Evolutionary conservation across 129 eudicot genomes (phyloP).

Genomic region (Arctium lappa): DNA sequence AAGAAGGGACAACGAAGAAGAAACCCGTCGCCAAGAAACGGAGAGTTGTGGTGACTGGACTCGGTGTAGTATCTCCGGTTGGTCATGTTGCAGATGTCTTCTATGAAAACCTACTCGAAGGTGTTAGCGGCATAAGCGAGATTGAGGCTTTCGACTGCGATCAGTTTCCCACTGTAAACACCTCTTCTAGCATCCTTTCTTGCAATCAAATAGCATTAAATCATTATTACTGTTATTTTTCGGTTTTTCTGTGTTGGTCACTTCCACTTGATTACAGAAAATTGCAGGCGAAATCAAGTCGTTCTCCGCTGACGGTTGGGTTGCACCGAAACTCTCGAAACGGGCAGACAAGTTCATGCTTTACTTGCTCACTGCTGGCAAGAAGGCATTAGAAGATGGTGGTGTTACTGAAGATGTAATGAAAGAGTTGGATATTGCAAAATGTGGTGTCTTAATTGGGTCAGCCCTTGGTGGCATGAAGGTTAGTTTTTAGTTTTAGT

Average conservation of each 20-base stretch:
- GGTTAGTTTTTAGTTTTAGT: background rate
- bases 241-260: background rate
- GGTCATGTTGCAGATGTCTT: slow-evolving; percentile 32
- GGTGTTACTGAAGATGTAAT: slow-evolving; percentile 41
- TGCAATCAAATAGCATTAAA: background rate
- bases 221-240: background rate
- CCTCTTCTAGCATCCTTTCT: background rate
- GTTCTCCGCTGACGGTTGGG: slow-evolving; percentile 47
- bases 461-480: slow-evolving; percentile 46
- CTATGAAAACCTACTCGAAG: slow-evolving; percentile 29
- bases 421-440: slow-evolving; percentile 33
- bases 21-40: slow-evolving; percentile 24
- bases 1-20: slow-evolving; percentile 24
- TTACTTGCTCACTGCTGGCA: slow-evolving; percentile 38
- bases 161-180: slow-evolving; percentile 32
- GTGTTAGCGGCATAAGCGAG: slow-evolving; percentile 35
- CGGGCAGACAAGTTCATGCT: slow-evolving; percentile 45
- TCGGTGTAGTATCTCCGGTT: slow-evolving; percentile 39
- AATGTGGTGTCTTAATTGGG: slow-evolving; percentile 45
- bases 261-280: slow-evolving; percentile 18
- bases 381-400: slow-evolving; percentile 47
- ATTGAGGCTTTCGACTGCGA: slow-evolving; percentile 31
- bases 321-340: slow-evolving; percentile 42
- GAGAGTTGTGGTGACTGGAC: slow-evolving; percentile 32
- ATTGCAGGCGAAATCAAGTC: slow-evolving; percentile 38